phyloP scores from a whole-genome alignment of 2,329 filamentous ascomycete species.

The Trichoderma sp. region DNA sequence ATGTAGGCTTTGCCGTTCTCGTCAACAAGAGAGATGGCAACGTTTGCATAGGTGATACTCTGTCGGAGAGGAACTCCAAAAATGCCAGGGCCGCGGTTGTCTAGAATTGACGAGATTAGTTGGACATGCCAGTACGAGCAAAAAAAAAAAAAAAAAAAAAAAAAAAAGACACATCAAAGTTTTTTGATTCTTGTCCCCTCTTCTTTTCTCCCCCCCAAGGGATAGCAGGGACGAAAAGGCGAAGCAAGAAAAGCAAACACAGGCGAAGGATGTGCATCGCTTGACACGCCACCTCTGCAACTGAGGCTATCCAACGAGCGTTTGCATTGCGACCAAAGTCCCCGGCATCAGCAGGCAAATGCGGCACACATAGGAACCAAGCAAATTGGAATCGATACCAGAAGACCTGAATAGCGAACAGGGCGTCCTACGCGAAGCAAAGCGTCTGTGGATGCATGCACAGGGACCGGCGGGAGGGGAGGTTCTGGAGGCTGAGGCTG shows the following conservation, averaged over 20 bases:
- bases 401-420: slow-evolving; percentile 13
- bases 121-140: background rate
- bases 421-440: slow-evolving; percentile 1
- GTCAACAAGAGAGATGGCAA: slow-evolving; percentile 93
- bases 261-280: slow-evolving; percentile 6
- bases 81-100: slow-evolving; percentile 65
- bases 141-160: no score
- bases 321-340: slow-evolving; percentile 7
- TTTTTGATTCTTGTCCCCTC: background rate
- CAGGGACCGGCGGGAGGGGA: background rate
- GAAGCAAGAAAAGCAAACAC: background rate
- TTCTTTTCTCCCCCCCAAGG: background rate
- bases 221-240: background rate
- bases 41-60: slow-evolving; percentile 96
- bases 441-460: slow-evolving; percentile 12
- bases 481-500: background rate
- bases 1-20: slow-evolving; percentile 93
- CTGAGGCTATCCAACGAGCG: background rate
- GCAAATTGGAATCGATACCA: slow-evolving; percentile 18
- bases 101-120: slow-evolving; percentile 32
- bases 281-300: slow-evolving; percentile 11
- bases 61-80: slow-evolving; percentile 91
- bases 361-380: slow-evolving; percentile 1
- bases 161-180: background rate
- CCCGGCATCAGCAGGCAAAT: slow-evolving; percentile 5